These are phyloP conservation scores for Fusarium foetens DNA, from an alignment of 2,329 filamentous ascomycete species.

Conservation along the genomic window DNA sequence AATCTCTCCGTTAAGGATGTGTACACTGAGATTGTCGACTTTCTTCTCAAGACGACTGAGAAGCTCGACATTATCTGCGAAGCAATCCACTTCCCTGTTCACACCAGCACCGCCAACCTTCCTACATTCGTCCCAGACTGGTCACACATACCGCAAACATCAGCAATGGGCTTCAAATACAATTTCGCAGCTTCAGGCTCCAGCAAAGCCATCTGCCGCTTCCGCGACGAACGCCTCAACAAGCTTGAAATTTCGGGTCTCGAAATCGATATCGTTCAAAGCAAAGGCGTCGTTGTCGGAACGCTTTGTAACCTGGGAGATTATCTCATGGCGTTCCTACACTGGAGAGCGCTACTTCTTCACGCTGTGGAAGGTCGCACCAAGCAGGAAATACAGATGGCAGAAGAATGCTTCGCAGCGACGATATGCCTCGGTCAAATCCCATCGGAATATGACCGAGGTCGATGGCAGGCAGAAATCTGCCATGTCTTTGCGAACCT, in stretches of 20 bases:
- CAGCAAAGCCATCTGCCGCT: not conserved
- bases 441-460: not conserved
- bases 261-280: constrained; percentile 1
- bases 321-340: constrained; percentile 28
- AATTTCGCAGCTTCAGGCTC: constrained; percentile 2
- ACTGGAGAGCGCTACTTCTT: constrained; percentile 24
- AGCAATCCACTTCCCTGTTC: constrained; percentile 15
- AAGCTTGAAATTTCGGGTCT: constrained; percentile 23
- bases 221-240: constrained; percentile 11
- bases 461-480: not conserved
- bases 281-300: constrained; percentile 16
- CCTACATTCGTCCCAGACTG: constrained; percentile 29
- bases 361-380: not conserved
- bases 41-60: constrained; percentile 22
- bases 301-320: constrained; percentile 24
- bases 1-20: constrained; percentile 23
- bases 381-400: not conserved
- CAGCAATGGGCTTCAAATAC: constrained; percentile 16
- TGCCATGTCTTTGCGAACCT: constrained; percentile 17
- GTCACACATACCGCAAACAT: constrained; percentile 23
- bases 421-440: constrained; percentile 26
- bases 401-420: constrained; percentile 17
- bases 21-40: constrained; percentile 24
- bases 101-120: constrained; percentile 4
- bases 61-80: constrained; percentile 21